A percentile compares a stretch with the other conserved stretches of the same genome.
Conservation (phyloP, 1,139 yeast genomes). For the Sugiyamaella sp. region DNA sequence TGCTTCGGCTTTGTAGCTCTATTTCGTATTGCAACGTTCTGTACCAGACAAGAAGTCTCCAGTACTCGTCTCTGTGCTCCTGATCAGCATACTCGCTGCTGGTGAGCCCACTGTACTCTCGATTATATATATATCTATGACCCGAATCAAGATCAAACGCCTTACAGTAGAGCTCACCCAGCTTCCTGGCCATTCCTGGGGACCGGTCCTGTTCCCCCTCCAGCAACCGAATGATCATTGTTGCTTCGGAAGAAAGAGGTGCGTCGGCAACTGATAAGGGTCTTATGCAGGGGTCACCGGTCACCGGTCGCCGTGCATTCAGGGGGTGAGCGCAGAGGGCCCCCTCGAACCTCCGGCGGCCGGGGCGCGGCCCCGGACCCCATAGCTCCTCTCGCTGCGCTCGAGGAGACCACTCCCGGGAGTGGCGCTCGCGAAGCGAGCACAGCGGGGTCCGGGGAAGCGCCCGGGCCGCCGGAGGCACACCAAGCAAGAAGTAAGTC, state of each 20-base stretch:
- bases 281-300: too few relatives aligned
- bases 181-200: slow-evolving; percentile 1
- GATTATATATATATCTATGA: slow-evolving; percentile 20
- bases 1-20: not conserved
- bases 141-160: slow-evolving; percentile 18
- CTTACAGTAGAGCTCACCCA: slow-evolving; percentile 14
- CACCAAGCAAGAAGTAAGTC: not conserved
- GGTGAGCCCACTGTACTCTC: slow-evolving; percentile 1
- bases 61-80: not conserved
- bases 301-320: too few relatives aligned
- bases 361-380: too few relatives aligned
- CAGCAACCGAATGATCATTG: slow-evolving; percentile 8
- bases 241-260: too few relatives aligned
- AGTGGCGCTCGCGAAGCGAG: slow-evolving; percentile 8
- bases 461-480: slow-evolving; percentile 12
- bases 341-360: too few relatives aligned
- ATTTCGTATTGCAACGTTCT: slow-evolving; percentile 5
- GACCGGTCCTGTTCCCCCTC: not conserved
- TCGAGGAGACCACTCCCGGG: too few relatives aligned
- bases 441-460: slow-evolving; percentile 7
- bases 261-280: too few relatives aligned
- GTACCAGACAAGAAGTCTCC: slow-evolving; percentile 4
- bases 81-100: not conserved
- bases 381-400: slow-evolving; percentile 4
- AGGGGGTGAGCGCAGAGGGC: too few relatives aligned